Evolutionary conservation across 371 early-diverging fungal genomes (phyloP).

Genomic region (Saksenaea oblongispora): DNA sequence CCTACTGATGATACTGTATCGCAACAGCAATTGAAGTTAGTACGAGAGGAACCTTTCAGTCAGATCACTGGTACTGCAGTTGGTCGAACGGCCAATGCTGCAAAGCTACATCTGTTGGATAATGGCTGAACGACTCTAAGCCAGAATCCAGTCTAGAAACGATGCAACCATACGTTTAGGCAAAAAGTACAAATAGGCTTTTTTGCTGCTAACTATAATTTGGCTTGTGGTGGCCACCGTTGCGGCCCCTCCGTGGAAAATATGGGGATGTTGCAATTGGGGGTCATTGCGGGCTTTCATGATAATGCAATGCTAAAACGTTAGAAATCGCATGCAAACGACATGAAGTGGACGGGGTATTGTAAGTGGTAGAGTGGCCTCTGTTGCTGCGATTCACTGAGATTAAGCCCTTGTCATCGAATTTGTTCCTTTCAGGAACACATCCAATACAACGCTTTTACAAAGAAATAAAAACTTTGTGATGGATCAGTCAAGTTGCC

Average conservation of each 20-base stretch:
- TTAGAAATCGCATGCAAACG: constrained; percentile 15
- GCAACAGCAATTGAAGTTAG: constrained; percentile 59
- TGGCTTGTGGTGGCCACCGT: background rate
- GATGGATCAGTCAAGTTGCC: too few species aligned
- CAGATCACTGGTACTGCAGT: constrained; percentile 52
- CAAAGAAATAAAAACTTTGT: too few species aligned
- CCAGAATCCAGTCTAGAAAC: constrained; percentile 4
- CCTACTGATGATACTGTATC: constrained; percentile 58
- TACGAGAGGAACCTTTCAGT: constrained; percentile 65
- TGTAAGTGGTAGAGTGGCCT: constrained; percentile 21
- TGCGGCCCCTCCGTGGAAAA: too few species aligned
- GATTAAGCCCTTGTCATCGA: constrained; percentile 24
- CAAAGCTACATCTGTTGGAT: constrained; percentile 11
- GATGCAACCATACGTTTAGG: background rate
- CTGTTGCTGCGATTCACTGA: constrained; percentile 23
- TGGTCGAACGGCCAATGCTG: constrained; percentile 1
- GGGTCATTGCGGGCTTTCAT: background rate
- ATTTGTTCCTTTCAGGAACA: constrained; percentile 14
- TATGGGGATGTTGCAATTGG: too few species aligned
- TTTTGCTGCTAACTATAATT: background rate
- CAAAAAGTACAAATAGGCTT: background rate
- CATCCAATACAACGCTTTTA: background rate
- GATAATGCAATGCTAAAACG: constrained; percentile 11
- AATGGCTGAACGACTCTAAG: constrained; percentile 11
- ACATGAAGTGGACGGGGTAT: constrained; percentile 18